Base-by-base conservation (phyloP, 495 filamentous ascomycete genomes). In the Aspergillus sclerotiicarbonarius region DNA sequence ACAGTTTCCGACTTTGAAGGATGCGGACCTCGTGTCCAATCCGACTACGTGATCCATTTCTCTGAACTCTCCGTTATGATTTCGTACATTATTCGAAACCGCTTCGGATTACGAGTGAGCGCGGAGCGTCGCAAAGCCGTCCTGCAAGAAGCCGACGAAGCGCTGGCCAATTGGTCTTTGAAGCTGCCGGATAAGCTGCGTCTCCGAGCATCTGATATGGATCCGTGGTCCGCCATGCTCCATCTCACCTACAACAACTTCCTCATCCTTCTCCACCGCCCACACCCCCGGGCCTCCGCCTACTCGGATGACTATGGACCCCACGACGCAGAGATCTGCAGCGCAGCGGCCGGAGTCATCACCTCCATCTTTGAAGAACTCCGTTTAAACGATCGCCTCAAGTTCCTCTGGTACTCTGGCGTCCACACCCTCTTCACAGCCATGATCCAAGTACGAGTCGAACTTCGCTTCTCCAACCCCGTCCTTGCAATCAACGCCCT, bases 221-320 rank as follows among this genome's bases (percentile, higher is more conserved):
- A 79, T 48, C 70, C 75, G 8, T 81, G 77, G 77, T 75, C 71
- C 46, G 72, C 73, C 20, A 77, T 75, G 72, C 72, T 81, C 43
- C 79, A 80, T 61, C 58, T 81, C 12, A 76, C 74, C 9, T 81
- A 80, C 52, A 80, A 80, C 60, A 79, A 79, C 47, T 75, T 79
- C 58, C 68, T 81, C n/a, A 77, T 81, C 44, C 66, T 79, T 10
- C 66, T 80, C n/a, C 76, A 81, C 67, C 74, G 77, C 48, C 76
- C 76, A 10, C 76, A 80, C 58, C 74, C 73, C 51, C 63, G 70
- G 58, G 72, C 72, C 29, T 76, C 76, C 0, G 74, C 75, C 2
- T 74, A 76, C 50, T 77, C 75, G 13, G 73, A 78, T 33, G 73
- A 77, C 56, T 77, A 77, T 43, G 72, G 72, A 12, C 71, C 73